phyloP scores from a whole-genome alignment of 1,284 basidiomycete species.

The Leccinum variabile region DNA sequence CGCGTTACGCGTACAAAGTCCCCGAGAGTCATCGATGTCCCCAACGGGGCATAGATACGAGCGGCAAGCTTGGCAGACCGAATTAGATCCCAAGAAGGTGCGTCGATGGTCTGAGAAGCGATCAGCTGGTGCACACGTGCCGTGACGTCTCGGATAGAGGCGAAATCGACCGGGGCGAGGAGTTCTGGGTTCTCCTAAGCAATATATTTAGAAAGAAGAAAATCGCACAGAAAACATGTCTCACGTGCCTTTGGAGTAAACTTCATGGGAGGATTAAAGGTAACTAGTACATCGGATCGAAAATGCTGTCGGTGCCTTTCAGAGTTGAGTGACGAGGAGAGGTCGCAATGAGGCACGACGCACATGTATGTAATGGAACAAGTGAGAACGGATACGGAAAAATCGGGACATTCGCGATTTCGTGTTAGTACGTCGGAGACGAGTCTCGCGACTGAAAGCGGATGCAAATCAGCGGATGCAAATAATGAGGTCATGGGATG shows the following conservation, averaged over 20 bases:
- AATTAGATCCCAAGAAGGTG: conserved; percentile 79
- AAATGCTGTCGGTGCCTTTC: conserved; percentile 68
- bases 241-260: conserved; percentile 59
- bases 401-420: conserved; percentile 64
- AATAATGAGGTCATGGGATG: neutral
- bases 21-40: conserved; percentile 77
- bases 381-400: conserved; percentile 70
- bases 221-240: neutral
- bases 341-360: conserved; percentile 14
- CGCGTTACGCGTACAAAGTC: conserved; percentile 77
- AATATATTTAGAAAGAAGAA: neutral
- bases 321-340: conserved; percentile 1
- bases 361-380: conserved; percentile 85
- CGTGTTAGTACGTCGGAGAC: conserved; percentile 76
- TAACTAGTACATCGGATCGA: conserved; percentile 82
- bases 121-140: conserved; percentile 64
- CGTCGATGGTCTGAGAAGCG: conserved; percentile 73
- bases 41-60: conserved; percentile 79
- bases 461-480: conserved; percentile 8
- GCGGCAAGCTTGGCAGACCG: conserved; percentile 74
- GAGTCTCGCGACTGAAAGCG: conserved; percentile 65
- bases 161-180: conserved; percentile 63
- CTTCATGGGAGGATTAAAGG: conserved; percentile 72
- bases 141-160: conserved; percentile 61
- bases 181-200: conserved; percentile 67